Percentiles rank a stretch among this genome's conserved stretches.
phyloP scores from a whole-genome alignment of 441 rosid species.

The Erodium moschatum region DNA sequence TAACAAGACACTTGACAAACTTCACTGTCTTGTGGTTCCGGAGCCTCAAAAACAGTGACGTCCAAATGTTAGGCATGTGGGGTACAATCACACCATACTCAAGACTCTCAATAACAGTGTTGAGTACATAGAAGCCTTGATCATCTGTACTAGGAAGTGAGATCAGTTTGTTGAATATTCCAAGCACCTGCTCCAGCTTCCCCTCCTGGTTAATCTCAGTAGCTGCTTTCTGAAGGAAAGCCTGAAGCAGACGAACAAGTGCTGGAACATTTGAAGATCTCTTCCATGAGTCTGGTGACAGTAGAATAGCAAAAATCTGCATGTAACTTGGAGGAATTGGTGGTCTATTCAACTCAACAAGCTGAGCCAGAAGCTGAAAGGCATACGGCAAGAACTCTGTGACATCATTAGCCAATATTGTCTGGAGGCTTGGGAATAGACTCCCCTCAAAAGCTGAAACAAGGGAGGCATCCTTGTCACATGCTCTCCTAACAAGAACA shows the following conservation, averaged over 20 bases:
- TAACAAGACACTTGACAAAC: conserved; percentile 62
- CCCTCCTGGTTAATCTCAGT: conserved; percentile 59
- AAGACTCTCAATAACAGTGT: conserved; percentile 75
- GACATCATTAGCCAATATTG: conserved; percentile 62
- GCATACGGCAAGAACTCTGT: conserved; percentile 93
- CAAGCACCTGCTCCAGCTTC: conserved; percentile 65
- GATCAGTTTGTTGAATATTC: conserved; percentile 70
- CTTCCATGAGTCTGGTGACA: conserved; percentile 75
- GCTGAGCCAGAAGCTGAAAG: conserved; percentile 87
- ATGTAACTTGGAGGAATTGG: conserved; percentile 67
- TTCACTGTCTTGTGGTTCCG: conserved; percentile 50
- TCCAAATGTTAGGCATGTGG: conserved; percentile 62
- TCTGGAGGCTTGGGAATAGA: conserved; percentile 70
- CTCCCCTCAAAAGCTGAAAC: conserved; percentile 60
- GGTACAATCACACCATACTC: conserved; percentile 52
- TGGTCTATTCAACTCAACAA: conserved; percentile 76
- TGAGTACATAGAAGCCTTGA: conserved; percentile 85
- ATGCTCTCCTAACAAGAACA: conserved; percentile 77
- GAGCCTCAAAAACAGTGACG: conserved; percentile 56
- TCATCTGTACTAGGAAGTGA: conserved; percentile 65
- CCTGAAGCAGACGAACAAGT: conserved; percentile 88
- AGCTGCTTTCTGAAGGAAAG: conserved; percentile 87
- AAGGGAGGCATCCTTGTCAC: conserved; percentile 66
- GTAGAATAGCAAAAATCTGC: conserved; percentile 62
- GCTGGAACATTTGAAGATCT: conserved; percentile 88